Percentiles rank a stretch among this genome's conserved stretches.
Conservation (phyloP, 768 basidiomycete species). For the Clitopilus passeckerianus region DNA sequence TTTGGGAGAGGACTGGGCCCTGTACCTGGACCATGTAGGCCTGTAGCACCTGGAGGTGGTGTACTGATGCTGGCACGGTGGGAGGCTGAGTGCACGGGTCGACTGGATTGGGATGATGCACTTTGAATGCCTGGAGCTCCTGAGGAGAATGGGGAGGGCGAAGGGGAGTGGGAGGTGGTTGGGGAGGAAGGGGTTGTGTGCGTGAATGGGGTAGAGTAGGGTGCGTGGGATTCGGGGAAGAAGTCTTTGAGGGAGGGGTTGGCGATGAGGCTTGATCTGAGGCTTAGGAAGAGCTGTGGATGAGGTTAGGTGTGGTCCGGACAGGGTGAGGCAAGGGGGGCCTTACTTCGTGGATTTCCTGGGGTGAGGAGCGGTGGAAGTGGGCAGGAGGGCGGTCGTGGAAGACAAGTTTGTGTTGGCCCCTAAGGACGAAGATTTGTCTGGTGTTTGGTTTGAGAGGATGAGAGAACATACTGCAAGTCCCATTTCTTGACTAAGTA, state of each 20-base stretch:
- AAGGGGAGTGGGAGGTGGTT: conserved; percentile 3
- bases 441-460: not conserved
- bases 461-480: conserved; percentile 54
- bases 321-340: not conserved
- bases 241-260: conserved; percentile 37
- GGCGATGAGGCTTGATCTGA: conserved; percentile 30
- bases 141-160: not conserved
- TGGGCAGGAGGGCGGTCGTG: conserved; percentile 88
- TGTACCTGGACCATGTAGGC: conserved; percentile 1
- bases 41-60: not conserved
- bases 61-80: not conserved
- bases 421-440: conserved; percentile 39
- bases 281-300: conserved; percentile 44
- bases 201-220: conserved; percentile 65
- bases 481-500: conserved; percentile 68
- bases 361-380: conserved; percentile 67
- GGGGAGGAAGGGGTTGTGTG: conserved; percentile 28
- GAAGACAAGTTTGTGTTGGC: conserved; percentile 61
- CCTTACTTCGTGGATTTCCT: conserved; percentile 76
- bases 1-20: conserved; percentile 4
- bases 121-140: not conserved
- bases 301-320: not conserved
- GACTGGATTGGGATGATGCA: conserved; percentile 1
- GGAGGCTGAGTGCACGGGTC: not conserved
- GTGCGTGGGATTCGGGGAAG: conserved; percentile 43